Evolutionary conservation across 164 flowering plant genomes (phyloP).

Genomic region (Dillenia turbinata): DNA sequence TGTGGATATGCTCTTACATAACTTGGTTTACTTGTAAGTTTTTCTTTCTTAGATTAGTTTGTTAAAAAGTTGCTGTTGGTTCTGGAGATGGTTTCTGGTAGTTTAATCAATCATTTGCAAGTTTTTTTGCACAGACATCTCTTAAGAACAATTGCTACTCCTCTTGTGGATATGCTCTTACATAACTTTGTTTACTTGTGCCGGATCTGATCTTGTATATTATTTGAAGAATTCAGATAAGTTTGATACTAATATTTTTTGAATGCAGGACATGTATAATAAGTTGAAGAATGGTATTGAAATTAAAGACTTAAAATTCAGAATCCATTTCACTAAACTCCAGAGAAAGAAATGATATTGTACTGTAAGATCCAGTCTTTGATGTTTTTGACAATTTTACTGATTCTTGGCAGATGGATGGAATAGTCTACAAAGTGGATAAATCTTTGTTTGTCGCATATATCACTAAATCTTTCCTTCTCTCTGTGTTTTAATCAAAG

Average conservation of each 20-base stretch:
- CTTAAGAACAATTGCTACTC: conserved; percentile 64
- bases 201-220: no score
- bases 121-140: conserved; percentile 81
- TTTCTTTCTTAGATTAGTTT: conserved; percentile 2
- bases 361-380: conserved; percentile 29
- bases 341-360: conserved; percentile 67
- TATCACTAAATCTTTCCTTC: no score
- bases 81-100: background rate
- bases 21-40: no score
- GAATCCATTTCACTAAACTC: conserved; percentile 48
- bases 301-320: conserved; percentile 53
- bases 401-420: background rate
- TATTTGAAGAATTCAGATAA: no score
- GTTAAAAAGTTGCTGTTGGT: conserved; percentile 2
- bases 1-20: no score
- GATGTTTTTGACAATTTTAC: conserved; percentile 4
- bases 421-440: background rate
- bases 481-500: conserved; percentile 49
- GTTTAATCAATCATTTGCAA: conserved; percentile 29
- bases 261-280: conserved; percentile 61
- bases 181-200: conserved; percentile 47
- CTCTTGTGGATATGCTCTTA: conserved; percentile 65
- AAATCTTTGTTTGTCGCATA: no score
- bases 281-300: conserved; percentile 81
- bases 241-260: background rate